Percentiles rank a stretch among this genome's conserved stretches.
Conservation (phyloP, 306 rosid species). For the Alnus rubra region DNA sequence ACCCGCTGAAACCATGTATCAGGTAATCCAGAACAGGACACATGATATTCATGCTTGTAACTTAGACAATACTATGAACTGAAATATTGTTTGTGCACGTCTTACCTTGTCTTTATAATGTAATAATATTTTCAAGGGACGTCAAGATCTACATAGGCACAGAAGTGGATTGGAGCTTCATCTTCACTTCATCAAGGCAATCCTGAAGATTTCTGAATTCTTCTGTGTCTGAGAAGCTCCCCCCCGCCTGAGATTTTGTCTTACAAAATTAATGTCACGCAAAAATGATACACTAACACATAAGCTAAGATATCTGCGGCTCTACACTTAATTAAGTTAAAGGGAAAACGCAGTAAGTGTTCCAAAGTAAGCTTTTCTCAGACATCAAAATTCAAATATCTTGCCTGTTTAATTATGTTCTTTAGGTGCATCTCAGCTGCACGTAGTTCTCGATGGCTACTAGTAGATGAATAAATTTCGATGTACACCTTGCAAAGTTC, state of each 20-base stretch:
- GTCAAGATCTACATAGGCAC: conserved; percentile 25
- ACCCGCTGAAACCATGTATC: too few relatives aligned
- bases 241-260: conserved; percentile 45
- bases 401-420: conserved; percentile 78
- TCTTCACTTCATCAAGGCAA: conserved; percentile 55
- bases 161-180: conserved; percentile 44
- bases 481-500: conserved; percentile 83
- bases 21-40: neutral
- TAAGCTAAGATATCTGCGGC: neutral
- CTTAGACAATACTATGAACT: neutral
- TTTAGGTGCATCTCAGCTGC: conserved; percentile 89
- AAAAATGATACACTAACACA: neutral
- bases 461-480: conserved; percentile 66
- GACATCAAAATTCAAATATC: conserved; percentile 16
- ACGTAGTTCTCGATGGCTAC: conserved; percentile 59
- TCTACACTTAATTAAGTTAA: neutral
- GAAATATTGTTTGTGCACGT: neutral
- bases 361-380: neutral
- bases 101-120: conserved; percentile 19
- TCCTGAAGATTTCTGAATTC: conserved; percentile 65
- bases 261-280: neutral
- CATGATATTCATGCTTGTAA: neutral
- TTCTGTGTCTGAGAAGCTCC: conserved; percentile 56
- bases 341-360: neutral
- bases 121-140: neutral